phyloP scores from a whole-genome alignment of 305 asterid genomes.

The Fraxinus paxiana region DNA sequence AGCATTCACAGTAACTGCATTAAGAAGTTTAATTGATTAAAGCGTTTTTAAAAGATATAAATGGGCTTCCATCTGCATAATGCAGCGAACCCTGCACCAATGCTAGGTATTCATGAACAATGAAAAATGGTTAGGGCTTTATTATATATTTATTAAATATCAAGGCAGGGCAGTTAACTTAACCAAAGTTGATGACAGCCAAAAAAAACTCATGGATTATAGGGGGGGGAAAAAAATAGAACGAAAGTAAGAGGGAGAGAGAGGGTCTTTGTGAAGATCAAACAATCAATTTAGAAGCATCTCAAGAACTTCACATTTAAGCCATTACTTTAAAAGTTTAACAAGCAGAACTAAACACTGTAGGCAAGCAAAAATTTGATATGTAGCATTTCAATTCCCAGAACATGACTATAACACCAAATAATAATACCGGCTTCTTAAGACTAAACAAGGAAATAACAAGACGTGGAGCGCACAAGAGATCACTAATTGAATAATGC shows the following conservation, averaged over 20 bases:
- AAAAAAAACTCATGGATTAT: neutral
- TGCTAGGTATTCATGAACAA: neutral
- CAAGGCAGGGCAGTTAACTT: neutral
- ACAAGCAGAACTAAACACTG: neutral
- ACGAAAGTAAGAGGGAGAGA: neutral
- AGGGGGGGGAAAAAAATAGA: neutral
- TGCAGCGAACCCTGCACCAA: neutral
- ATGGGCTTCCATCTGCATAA: neutral
- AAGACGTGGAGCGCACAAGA: neutral
- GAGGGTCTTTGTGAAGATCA: neutral
- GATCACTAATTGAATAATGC: neutral
- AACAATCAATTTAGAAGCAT: neutral
- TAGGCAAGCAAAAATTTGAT: neutral
- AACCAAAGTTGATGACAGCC: neutral
- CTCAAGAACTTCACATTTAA: neutral
- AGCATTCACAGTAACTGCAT: slow-evolving; percentile 95
- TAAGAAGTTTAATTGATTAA: slow-evolving; percentile 10
- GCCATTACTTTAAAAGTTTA: neutral
- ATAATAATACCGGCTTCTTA: neutral
- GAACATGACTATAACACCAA: neutral
- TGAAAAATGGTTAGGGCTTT: neutral
- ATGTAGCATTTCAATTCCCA: neutral
- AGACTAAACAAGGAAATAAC: neutral
- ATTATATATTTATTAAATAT: neutral
- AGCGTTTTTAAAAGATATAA: neutral